These are phyloP conservation scores for Fusarium neocosmosporiellum DNA, from an alignment of 2,329 filamentous ascomycete genomes.

Conservation along the genomic window DNA sequence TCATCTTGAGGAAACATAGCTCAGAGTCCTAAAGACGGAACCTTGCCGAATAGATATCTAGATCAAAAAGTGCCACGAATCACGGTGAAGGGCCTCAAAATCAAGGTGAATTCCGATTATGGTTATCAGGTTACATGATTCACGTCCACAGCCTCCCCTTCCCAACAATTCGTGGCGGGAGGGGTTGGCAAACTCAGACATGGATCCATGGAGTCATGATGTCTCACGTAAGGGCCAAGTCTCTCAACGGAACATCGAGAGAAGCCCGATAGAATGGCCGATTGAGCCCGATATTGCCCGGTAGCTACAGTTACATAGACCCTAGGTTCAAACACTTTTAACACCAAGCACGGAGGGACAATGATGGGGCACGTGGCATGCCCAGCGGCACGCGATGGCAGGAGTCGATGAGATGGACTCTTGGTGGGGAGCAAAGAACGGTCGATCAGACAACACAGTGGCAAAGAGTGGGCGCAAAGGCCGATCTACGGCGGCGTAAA, in stretches of 20 bases:
- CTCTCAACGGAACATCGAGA: not conserved
- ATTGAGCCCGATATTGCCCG: constrained; percentile 26
- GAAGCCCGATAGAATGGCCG: not conserved
- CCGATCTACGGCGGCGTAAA: constrained; percentile 35
- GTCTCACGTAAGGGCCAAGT: not conserved
- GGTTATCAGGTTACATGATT: not conserved
- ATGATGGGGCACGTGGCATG: constrained; percentile 28
- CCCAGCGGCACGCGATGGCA: constrained; percentile 17
- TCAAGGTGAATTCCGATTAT: not conserved
- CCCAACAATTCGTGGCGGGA: not conserved
- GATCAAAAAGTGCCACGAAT: not conserved
- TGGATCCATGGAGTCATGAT: not conserved
- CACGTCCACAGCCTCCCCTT: not conserved
- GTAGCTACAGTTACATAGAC: constrained; percentile 1
- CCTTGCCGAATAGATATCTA: not conserved
- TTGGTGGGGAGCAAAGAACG: constrained; percentile 11
- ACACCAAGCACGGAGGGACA: not conserved
- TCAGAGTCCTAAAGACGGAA: not conserved
- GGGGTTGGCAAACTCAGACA: not conserved
- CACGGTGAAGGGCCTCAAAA: not conserved
- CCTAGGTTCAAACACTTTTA: not conserved
- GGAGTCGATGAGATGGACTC: constrained; percentile 15
- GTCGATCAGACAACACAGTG: constrained; percentile 17
- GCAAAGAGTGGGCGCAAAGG: constrained; percentile 21
- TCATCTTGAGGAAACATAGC: not conserved